Conservation (phyloP, 495 filamentous ascomycete species). For the Podospora pseudoanserina region DNA sequence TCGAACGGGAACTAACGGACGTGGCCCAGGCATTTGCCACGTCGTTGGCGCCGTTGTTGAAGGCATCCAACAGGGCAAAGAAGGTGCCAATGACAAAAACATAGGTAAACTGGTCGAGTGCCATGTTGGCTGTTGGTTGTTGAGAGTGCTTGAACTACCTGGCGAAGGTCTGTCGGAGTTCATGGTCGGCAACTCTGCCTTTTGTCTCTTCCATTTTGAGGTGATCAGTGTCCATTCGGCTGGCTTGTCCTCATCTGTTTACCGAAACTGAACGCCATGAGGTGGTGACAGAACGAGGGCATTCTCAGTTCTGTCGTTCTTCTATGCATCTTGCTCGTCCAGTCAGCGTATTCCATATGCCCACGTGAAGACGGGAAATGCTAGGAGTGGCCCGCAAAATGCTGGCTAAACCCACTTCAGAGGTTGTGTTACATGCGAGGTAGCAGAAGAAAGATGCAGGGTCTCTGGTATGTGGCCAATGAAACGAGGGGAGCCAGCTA, state of each 20-base stretch:
- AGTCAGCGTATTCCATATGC: not conserved
- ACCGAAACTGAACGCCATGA: not conserved
- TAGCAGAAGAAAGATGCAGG: not conserved
- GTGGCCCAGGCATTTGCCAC: conserved; percentile 75
- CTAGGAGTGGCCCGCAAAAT: not conserved
- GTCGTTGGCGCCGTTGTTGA: conserved; percentile 66
- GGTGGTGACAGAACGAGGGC: not conserved
- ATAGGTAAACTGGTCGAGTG: conserved; percentile 58
- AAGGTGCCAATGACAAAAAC: conserved; percentile 71
- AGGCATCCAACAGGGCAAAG: conserved; percentile 72
- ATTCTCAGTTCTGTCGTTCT: not conserved
- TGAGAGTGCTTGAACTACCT: not conserved
- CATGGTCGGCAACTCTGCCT: not conserved
- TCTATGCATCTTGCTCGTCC: not conserved
- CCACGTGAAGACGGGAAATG: not conserved
- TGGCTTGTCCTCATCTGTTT: not conserved
- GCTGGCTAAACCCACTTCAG: not conserved
- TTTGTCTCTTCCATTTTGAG: not conserved
- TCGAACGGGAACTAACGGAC: conserved; percentile 63
- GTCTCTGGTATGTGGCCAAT: not conserved
- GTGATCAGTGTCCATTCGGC: not conserved
- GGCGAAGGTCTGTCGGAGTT: not conserved
- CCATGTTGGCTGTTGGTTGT: conserved; percentile 24
- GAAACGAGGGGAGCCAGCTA: too few relatives aligned
- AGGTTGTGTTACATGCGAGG: not conserved